Evolutionary conservation across 495 filamentous ascomycete genomes (phyloP), one percentile per base, ranked within the genome.

Genomic region (Hypoxylon lenormandii): DNA sequence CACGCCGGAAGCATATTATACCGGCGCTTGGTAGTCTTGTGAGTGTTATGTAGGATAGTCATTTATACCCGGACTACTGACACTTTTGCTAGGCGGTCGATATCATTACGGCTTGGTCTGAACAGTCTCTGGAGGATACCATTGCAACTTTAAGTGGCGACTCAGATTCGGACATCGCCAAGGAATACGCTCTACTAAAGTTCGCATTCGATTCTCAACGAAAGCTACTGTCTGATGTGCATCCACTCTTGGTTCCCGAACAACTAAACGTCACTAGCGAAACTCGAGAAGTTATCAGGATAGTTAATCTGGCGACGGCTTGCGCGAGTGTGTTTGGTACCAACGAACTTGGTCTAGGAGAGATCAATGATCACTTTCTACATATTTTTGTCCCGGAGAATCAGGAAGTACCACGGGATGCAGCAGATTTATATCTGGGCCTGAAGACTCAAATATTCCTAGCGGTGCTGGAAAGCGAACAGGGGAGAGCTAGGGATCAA

Each of bases 391-490:
- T 96, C 3, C 88, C 90, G 0, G 89, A 92, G 59, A 89, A 90
- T 13, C 85, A 85, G n/a, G 83, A 87, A 4, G 73, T 97, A 33
- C 80, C 92, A 15, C 90, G 91, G 53, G 88, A 86, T 48, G 87
- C 89, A 64, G 89, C 88, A 11, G 85, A 89, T 22, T 68, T 97
- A 22, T 91, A 91, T 66, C 80, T 97, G 15, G 90, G 92, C 57
- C 81, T 97, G 15, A 97, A 97, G 75, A 96, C 93, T 0, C 92
- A 96, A 62, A 87, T 94, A 64, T 89, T 96, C 52, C 88, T 90
- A 2, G 87, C 91, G 2, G 83, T 92, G 70, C 73, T 80, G 15
- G 76, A 81, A 45, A 81, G 84, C 42, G 88, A 86, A 53, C 84
- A 86, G 16, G 86, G 91, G 38, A 85, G 84, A 16, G 82, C 86